Evolutionary conservation across 139 green algal genomes (phyloP), one percentile per base, ranked within the genome.

Genomic region (Deuterostichococcus epilithicus): DNA sequence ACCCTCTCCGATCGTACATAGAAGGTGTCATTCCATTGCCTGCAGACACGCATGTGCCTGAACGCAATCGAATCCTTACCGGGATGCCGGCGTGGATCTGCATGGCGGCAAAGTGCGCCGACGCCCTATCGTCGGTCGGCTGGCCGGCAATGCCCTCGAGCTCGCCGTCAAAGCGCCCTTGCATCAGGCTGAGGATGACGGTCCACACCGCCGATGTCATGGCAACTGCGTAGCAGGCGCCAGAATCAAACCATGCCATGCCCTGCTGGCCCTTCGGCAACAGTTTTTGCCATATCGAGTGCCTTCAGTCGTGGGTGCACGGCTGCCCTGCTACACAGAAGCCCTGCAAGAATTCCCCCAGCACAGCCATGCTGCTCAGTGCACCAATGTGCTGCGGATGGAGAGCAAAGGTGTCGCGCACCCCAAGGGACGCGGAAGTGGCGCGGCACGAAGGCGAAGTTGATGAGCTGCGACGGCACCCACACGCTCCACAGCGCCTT

Each of bases 401-500:
- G n/a, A n/a, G n/a, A n/a, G 30, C 44, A 25, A n/a, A n/a, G n/a
- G 18, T 33, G 25, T 42, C 30, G 5, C 80, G 80, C 69, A 90
- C 82, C 86, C 42, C 89, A 96, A 1, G 92, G 92, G 45, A 97
- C 91, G 47, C 91, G 86, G 68, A 97, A 80, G 84, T 97, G 91
- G 67, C 83, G 72, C 22, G 92, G 92, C 38, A 97, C 92, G 28
- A 94, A 75, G 1, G 87, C 82, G 80, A 97, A 97, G 87, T 97
- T 97, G 78, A 96, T 77, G 32, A 97, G 68, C 83, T 90, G 89
- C 0, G 78, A 82, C 1, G 91, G 91, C 32, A 96, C 86, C 92
- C 92, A 96, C 47, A 96, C 87, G 38, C 68, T 88, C 92, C 93
- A 97, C 47, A 97, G 79, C 26, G 92, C 90, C 76, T 94, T 93